Base-by-base conservation (phyloP, 257 asterid species). In the Euphrasia confusa region DNA sequence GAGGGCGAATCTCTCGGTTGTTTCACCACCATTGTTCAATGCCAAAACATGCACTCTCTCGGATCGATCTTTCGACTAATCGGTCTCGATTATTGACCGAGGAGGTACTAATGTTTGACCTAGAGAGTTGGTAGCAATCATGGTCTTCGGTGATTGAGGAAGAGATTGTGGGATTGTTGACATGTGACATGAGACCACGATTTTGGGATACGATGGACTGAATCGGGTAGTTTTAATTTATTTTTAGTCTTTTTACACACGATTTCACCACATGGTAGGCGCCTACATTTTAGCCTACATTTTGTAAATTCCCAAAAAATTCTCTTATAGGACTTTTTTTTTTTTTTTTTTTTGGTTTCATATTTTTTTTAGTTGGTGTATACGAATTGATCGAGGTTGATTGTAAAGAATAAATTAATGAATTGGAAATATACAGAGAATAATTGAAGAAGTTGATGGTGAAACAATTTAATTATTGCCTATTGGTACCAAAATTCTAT, bases 231-330 rank as follows among this genome's bases (percentile, higher is more conserved):
- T 37, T 37, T 37, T 2, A 1, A 2, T 37, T 37, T 1, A 6
- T 9, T 37, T 37, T 11, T 37, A 37, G 42, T 37, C 42, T 2
- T 37, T 37, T 37, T 37, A 44, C 1, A 35, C 28, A 12, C 18
- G 15, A 10, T 54, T 54, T 44, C 73, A 47, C 8, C 48, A 63
- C 65, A 3, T 62, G 65, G 61, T 58, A 44, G 77, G 71, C 48
- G 24, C 24, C n/a, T n/a, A n/a, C n/a, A n/a, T n/a, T 27, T 17
- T 55, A 27, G 54, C 56, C 37, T 69, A 68, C 69, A 54, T 72
- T 50, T 72, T 80, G 82, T 77, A 80, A 69, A 77, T 80, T 58
- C 12, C 1, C 24, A 21, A n/a, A n/a, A n/a, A n/a, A n/a, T n/a
- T n/a, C n/a, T 21, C 24, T 21, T 21, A 21, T 21, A 21, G 24